A percentile compares a stretch with the other conserved stretches of the same genome.
These are phyloP conservation scores for Ophiognomonia clavigignenti-juglandacearum DNA, from an alignment of 2,329 filamentous ascomycete genomes.

Conservation along the genomic window DNA sequence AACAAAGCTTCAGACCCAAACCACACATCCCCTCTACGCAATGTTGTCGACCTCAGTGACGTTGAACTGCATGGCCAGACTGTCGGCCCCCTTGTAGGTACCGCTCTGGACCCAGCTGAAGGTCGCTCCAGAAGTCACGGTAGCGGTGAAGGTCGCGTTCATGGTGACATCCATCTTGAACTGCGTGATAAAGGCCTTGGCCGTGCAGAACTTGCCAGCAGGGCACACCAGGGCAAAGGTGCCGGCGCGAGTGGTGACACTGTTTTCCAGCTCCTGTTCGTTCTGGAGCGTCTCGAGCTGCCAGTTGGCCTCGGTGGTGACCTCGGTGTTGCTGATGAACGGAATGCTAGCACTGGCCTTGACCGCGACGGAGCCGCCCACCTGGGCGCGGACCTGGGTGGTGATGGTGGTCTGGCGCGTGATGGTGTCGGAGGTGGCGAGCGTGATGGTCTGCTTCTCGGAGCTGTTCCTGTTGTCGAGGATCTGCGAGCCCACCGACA, in stretches of 20 bases:
- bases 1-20: too few relatives aligned
- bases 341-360: conserved; percentile 12
- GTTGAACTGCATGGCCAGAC: conserved; percentile 13
- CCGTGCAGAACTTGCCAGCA: conserved; percentile 16
- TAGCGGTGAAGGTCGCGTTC: conserved; percentile 15
- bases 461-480: conserved; percentile 18
- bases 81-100: conserved; percentile 13
- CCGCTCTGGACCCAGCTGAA: conserved; percentile 16
- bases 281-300: conserved; percentile 6
- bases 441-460: conserved; percentile 14
- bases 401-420: conserved; percentile 12
- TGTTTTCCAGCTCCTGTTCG: conserved; percentile 6
- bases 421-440: conserved; percentile 13
- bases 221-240: conserved; percentile 17
- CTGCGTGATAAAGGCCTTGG: conserved; percentile 14
- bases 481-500: conserved; percentile 17
- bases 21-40: too few relatives aligned
- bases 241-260: conserved; percentile 12
- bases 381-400: conserved; percentile 6
- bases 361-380: conserved; percentile 9
- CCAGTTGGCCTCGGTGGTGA: conserved; percentile 13
- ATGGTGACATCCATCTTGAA: conserved; percentile 18
- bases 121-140: conserved; percentile 8
- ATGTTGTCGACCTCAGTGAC: conserved; percentile 14
- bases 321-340: conserved; percentile 3